Conservation (phyloP, 2,329 filamentous ascomycete genomes). For the Hymenoscyphus scutula region DNA sequence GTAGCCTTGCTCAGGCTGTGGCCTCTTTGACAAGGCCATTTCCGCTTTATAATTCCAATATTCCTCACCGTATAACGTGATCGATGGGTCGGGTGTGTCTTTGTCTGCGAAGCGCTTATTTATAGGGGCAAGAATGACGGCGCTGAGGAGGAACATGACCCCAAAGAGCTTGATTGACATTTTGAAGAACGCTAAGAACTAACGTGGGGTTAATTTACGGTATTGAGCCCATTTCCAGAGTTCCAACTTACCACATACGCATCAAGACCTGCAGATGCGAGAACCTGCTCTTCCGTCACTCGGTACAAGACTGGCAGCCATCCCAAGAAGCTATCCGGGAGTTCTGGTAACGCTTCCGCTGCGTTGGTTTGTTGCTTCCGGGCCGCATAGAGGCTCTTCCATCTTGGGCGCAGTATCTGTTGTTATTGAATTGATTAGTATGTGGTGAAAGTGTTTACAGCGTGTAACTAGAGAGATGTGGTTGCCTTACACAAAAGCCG, state of each 20-base stretch:
- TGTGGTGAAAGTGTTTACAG: slow-evolving; percentile 11
- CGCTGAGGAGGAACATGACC: slow-evolving; percentile 77
- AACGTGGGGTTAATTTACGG: slow-evolving; percentile 21
- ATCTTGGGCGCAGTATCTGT: slow-evolving; percentile 85
- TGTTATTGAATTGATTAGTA: slow-evolving; percentile 39
- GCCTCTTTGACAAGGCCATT: slow-evolving; percentile 8
- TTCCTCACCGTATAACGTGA: slow-evolving; percentile 2
- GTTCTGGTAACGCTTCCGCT: slow-evolving; percentile 62
- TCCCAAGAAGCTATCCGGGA: slow-evolving; percentile 83
- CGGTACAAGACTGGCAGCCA: slow-evolving; percentile 87
- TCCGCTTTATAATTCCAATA: slow-evolving; percentile 14
- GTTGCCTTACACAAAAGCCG: slow-evolving; percentile 65
- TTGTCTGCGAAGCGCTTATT: slow-evolving; percentile 63
- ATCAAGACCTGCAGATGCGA: slow-evolving; percentile 88
- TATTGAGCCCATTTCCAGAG: neutral
- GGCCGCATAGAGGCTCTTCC: slow-evolving; percentile 87
- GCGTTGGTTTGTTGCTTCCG: slow-evolving; percentile 71
- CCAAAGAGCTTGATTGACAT: slow-evolving; percentile 85
- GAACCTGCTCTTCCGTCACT: slow-evolving; percentile 84
- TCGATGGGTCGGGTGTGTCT: slow-evolving; percentile 12
- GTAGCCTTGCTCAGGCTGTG: slow-evolving; percentile 46
- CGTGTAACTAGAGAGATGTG: too few relatives aligned
- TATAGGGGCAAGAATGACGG: slow-evolving; percentile 79
- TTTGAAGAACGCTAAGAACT: slow-evolving; percentile 92
- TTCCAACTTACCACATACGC: slow-evolving; percentile 73